Conservation (phyloP, 1,284 basidiomycete genomes). For the Sporisorium reilianum region DNA sequence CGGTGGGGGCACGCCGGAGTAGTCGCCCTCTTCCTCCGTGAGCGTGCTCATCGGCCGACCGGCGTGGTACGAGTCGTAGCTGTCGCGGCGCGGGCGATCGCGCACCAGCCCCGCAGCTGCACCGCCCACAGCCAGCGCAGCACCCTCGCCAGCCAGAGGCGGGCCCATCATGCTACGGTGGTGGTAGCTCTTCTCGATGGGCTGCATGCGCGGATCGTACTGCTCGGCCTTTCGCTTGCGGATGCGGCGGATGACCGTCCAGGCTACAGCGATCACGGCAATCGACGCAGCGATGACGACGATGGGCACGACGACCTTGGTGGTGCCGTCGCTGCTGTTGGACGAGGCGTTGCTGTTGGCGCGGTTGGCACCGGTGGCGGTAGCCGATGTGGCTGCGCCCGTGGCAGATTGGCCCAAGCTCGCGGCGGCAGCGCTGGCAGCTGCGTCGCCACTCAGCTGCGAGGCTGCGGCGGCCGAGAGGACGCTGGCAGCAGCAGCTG, state of each 20-base stretch:
- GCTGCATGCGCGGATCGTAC: constrained; percentile 23
- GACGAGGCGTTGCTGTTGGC: constrained; percentile 29
- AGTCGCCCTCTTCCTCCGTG: constrained; percentile 31
- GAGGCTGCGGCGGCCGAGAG: constrained; percentile 31
- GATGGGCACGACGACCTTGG: constrained; percentile 53
- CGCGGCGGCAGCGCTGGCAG: constrained; percentile 25
- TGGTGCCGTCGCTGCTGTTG: constrained; percentile 28
- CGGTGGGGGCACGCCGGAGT: constrained; percentile 23
- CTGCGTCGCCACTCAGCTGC: constrained; percentile 15
- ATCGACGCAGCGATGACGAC: constrained; percentile 41
- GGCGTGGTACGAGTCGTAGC: constrained; percentile 35
- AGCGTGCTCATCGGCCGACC: constrained; percentile 42
- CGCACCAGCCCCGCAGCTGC: constrained; percentile 32
- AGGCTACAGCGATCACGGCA: constrained; percentile 34
- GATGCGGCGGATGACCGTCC: constrained; percentile 29
- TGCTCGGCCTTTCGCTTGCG: constrained; percentile 20
- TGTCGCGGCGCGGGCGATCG: constrained; percentile 33
- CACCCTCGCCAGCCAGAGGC: constrained; percentile 20
- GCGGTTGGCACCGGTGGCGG: constrained; percentile 25
- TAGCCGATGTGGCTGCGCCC: constrained; percentile 6
- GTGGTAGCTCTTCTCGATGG: constrained; percentile 27
- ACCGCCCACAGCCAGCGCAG: constrained; percentile 44
- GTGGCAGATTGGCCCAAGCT: constrained; percentile 1
- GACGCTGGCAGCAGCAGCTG: constrained; percentile 27
- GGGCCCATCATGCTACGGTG: constrained; percentile 25